phyloP scores from a whole-genome alignment of 495 filamentous ascomycete species.

The Bacidia gigantensis region DNA sequence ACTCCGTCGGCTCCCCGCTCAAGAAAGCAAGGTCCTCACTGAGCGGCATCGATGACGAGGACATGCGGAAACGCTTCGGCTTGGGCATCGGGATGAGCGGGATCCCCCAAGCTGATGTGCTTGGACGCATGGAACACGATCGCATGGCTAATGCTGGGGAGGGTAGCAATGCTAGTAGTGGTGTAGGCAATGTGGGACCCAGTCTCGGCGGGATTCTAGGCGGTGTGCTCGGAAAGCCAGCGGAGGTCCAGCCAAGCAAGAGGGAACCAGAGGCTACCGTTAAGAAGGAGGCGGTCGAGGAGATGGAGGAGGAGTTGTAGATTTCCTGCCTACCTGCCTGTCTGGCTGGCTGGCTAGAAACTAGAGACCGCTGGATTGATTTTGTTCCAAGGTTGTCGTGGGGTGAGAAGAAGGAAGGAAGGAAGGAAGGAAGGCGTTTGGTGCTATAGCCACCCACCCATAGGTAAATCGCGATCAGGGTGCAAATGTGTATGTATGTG shows the following conservation, averaged over 20 bases:
- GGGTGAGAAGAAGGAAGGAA: too few species aligned
- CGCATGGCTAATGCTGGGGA: neutral
- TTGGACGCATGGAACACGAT: neutral
- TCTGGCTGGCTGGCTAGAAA: too few species aligned
- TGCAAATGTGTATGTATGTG: too few species aligned
- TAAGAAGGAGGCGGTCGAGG: conserved; percentile 10
- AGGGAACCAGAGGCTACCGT: neutral
- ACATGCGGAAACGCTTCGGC: conserved; percentile 34
- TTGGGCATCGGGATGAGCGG: conserved; percentile 20
- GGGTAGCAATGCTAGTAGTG: neutral
- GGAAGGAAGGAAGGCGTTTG: too few species aligned
- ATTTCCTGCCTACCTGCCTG: too few species aligned
- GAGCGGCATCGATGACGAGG: conserved; percentile 43
- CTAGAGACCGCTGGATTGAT: too few species aligned
- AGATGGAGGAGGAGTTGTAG: conserved; percentile 31
- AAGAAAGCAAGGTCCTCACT: conserved; percentile 73
- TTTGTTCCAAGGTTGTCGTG: too few species aligned
- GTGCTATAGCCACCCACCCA: too few species aligned
- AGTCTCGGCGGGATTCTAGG: neutral
- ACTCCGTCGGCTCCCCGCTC: conserved; percentile 59
- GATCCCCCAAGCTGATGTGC: neutral
- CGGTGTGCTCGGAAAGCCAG: neutral
- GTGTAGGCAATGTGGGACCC: neutral
- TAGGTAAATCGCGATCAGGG: too few species aligned
- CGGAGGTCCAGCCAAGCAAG: neutral